Evolutionary conservation across 768 basidiomycete genomes (phyloP).

Genomic region (Daedaleopsis sinensis): DNA sequence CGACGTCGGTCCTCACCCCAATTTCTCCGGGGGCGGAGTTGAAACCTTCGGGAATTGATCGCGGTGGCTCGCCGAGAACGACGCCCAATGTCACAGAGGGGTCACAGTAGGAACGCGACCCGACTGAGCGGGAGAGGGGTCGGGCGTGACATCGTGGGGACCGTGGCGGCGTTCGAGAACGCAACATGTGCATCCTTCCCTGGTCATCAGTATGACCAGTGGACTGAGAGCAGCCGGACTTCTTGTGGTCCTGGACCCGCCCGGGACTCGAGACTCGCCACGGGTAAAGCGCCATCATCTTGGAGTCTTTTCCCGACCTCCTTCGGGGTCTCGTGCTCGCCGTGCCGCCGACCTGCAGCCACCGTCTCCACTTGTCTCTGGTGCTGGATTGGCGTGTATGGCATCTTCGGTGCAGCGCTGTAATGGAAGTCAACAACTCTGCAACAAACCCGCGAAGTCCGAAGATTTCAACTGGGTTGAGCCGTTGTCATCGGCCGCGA

Average conservation of each 20-base stretch:
- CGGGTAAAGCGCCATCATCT: background rate
- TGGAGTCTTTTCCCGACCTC: background rate
- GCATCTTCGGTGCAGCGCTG: too few species aligned
- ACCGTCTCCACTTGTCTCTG: too few species aligned
- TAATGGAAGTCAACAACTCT: too few species aligned
- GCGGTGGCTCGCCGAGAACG: slow-evolving; percentile 6
- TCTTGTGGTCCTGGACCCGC: background rate
- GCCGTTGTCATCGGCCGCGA: too few species aligned
- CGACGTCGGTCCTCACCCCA: slow-evolving; percentile 12
- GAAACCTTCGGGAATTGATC: slow-evolving; percentile 10
- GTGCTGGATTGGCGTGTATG: too few species aligned
- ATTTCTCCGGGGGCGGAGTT: slow-evolving; percentile 19
- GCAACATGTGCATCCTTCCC: background rate
- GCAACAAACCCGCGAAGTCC: too few species aligned
- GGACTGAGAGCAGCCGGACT: background rate
- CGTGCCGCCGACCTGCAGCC: background rate
- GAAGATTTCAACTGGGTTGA: too few species aligned
- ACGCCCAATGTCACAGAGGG: slow-evolving; percentile 9
- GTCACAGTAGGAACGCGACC: slow-evolving; percentile 10
- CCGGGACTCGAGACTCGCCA: background rate
- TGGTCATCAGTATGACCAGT: slow-evolving; percentile 5
- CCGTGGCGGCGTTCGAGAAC: slow-evolving; percentile 10
- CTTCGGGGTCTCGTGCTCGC: background rate
- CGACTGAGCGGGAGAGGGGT: background rate
- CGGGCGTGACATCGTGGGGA: slow-evolving; percentile 10